Evolutionary conservation across 805 yeast species (phyloP).

Genomic region (Kazachstania viticola): DNA sequence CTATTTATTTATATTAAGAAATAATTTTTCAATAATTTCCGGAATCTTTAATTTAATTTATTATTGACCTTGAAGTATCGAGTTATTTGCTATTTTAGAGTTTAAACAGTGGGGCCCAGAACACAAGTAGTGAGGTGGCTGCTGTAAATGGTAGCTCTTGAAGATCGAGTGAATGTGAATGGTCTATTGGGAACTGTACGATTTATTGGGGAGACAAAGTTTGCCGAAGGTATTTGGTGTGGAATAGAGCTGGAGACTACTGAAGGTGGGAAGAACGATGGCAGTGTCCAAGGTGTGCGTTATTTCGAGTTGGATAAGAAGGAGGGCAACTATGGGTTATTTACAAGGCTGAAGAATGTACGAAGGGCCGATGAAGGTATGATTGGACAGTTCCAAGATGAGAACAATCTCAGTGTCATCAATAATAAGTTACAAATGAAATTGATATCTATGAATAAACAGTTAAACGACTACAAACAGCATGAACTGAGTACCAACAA

Average conservation of each 20-base stretch:
- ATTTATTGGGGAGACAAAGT: constrained; percentile 42
- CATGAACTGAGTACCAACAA: too few species aligned
- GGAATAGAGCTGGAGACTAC: constrained; percentile 74
- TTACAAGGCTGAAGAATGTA: constrained; percentile 3
- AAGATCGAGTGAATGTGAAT: constrained; percentile 28
- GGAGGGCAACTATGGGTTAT: constrained; percentile 3
- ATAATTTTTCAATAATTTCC: too few species aligned
- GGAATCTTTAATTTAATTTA: too few species aligned
- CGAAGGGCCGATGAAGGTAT: too few species aligned
- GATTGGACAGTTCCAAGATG: constrained; percentile 35
- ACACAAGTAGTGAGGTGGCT: too few species aligned
- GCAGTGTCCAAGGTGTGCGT: constrained; percentile 47
- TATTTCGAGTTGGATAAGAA: constrained; percentile 40
- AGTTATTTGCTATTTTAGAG: too few species aligned
- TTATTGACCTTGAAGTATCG: too few species aligned
- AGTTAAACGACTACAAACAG: too few species aligned
- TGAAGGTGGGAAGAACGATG: constrained; percentile 74
- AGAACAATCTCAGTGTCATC: too few species aligned
- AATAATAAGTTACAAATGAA: too few species aligned
- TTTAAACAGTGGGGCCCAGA: not conserved
- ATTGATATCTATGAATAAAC: too few species aligned
- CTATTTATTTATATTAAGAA: too few species aligned
- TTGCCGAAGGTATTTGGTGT: constrained; percentile 62
- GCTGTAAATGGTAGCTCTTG: constrained; percentile 8
- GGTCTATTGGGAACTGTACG: constrained; percentile 36